Evolutionary conservation across 2,329 filamentous ascomycete genomes (phyloP).

Genomic region (Ophiostoma sp.): DNA sequence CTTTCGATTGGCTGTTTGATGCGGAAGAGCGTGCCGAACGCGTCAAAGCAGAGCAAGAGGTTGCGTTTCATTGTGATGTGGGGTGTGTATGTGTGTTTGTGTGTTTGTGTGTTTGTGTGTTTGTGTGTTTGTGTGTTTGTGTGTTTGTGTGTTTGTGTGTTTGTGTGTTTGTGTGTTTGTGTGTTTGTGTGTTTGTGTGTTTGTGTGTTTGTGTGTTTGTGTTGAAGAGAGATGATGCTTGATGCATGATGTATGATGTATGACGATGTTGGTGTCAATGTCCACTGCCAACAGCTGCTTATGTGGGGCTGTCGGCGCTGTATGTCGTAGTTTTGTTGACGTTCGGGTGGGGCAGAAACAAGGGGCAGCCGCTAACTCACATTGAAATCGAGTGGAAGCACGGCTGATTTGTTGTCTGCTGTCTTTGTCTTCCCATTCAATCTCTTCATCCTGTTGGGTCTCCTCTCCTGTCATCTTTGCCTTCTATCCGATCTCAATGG

Average conservation of each 20-base stretch:
- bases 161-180: neutral
- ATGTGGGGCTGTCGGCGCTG: neutral
- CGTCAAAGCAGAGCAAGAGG: constrained; percentile 62
- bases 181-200: neutral
- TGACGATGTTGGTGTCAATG: neutral
- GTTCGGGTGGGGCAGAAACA: neutral
- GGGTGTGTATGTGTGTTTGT: neutral
- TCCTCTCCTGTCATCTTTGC: too few relatives aligned
- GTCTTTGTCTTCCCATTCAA: too few relatives aligned
- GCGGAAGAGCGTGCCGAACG: constrained; percentile 63
- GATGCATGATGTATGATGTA: neutral
- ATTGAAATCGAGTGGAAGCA: too few relatives aligned
- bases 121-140: neutral
- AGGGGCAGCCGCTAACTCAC: neutral
- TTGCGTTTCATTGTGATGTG: constrained; percentile 37
- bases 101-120: too few relatives aligned
- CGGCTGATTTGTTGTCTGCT: too few relatives aligned
- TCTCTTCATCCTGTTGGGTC: too few relatives aligned
- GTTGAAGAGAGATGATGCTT: neutral
- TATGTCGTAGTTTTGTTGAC: neutral
- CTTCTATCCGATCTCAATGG: too few relatives aligned
- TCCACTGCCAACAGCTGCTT: too few relatives aligned
- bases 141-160: neutral
- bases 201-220: neutral
- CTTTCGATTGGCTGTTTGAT: constrained; percentile 51